A percentile compares a stretch with the other conserved stretches of the same genome.
phyloP scores from a whole-genome alignment of 164 flowering plant genomes.

The Vitis labrusca region DNA sequence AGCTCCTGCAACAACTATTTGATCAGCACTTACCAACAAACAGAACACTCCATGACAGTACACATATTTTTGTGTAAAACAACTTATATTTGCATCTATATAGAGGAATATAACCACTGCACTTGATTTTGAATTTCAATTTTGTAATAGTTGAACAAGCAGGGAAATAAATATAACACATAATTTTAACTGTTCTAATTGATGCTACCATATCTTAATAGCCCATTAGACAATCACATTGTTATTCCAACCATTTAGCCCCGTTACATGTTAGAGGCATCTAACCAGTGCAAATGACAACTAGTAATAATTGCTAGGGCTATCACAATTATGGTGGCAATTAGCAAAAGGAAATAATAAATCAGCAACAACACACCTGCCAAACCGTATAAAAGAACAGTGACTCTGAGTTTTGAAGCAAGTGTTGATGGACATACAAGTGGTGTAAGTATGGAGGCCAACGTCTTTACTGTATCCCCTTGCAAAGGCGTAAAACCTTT shows the following conservation, averaged over 20 bases:
- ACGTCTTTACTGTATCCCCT: conserved; percentile 47
- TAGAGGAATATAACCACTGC: neutral
- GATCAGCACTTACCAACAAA: conserved; percentile 10
- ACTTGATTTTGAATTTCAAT: neutral
- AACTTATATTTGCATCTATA: too few species aligned
- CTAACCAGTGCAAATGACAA: neutral
- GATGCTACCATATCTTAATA: neutral
- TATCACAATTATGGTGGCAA: neutral
- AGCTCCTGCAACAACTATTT: conserved; percentile 54
- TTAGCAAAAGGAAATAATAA: neutral
- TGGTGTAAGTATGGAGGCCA: conserved; percentile 75
- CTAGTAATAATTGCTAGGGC: neutral
- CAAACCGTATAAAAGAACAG: conserved; percentile 70
- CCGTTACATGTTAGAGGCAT: neutral
- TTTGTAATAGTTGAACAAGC: neutral
- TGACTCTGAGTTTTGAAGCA: conserved; percentile 77
- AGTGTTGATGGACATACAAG: conserved; percentile 76
- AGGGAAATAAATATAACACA: neutral
- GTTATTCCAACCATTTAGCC: neutral
- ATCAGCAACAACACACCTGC: conserved; percentile 48
- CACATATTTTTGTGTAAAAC: neutral
- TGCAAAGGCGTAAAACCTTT: conserved; percentile 54
- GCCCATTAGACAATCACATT: neutral
- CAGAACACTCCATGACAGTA: neutral
- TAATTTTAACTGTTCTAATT: neutral